Evolutionary conservation across 768 basidiomycete genomes (phyloP), one percentile per base, ranked within the genome.

Genomic region (Lyophyllum semitale): DNA sequence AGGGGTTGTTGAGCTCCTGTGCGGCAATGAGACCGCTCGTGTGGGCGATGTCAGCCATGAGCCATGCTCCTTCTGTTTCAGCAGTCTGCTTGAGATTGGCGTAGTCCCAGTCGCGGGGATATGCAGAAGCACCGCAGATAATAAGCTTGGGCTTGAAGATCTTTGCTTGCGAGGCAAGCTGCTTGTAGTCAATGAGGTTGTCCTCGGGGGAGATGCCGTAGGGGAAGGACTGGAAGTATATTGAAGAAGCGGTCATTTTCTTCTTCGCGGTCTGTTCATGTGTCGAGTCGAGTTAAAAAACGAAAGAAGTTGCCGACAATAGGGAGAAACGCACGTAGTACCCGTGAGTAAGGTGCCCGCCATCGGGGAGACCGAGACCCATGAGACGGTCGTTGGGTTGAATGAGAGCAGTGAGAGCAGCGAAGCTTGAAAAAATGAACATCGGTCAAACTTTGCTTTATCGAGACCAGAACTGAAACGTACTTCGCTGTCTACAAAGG

Each of bases 161-260:
- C 68, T 89, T 89, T 48, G 95, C 95, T 71, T 96, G 93, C 58
- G 83, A 78, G 48, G 85, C 83, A 65, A 99, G 84, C 25, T 73
- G 79, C 32, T 75, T 77, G 73, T 98, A 98, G 78, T 98, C 95
- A 63, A 99, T 85, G 61, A 96, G 81, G 69, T 97, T 89, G 52
- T 88, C 91, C 41, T 84, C 74, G 45, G 90, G 87, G 66, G 88
- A 83, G 55, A 95, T 87, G 45, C 82, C 85, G 65, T 98, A 99
- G 43, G 97, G 96, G 68, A 97, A 81, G 33, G 97, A 97, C 71
- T 98, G 95, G 89, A 98, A 99, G 81, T 98, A 98, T 77, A 99
- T 98, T 18, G 97, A 98, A 22, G 96, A 98, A 32, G 97, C 93
- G 30, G 97, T 98, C 88, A 99, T 98, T 77, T 99, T 98, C 82